These are phyloP conservation scores for Fistulinella cinereoalba DNA, from an alignment of 1,284 basidiomycete genomes.

Conservation along the genomic window DNA sequence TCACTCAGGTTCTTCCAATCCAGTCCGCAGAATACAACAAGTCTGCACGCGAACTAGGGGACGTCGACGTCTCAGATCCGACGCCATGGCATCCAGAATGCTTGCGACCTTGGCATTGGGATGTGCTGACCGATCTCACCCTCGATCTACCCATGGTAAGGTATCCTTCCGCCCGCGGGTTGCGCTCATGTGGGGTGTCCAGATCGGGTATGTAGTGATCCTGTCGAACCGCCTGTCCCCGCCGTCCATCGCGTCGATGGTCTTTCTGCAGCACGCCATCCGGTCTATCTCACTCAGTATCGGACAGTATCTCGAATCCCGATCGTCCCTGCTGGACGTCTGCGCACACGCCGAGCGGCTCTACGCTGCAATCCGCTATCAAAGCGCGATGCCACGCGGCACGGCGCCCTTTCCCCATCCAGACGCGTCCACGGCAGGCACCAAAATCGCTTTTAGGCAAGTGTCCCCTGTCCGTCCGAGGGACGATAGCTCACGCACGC, in stretches of 20 bases:
- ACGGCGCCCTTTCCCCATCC: slow-evolving; percentile 18
- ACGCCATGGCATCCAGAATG: slow-evolving; percentile 32
- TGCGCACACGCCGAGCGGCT: slow-evolving; percentile 21
- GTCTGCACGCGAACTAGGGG: slow-evolving; percentile 31
- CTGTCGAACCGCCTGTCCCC: slow-evolving; percentile 8
- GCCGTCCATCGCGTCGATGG: slow-evolving; percentile 23
- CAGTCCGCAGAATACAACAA: slow-evolving; percentile 36
- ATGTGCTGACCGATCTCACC: slow-evolving; percentile 23
- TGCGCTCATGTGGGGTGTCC: no score
- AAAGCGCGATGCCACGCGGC: slow-evolving; percentile 21
- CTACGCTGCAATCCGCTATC: slow-evolving; percentile 28
- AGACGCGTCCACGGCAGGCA: slow-evolving; percentile 26
- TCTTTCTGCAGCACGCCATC: slow-evolving; percentile 20
- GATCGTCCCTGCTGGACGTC: slow-evolving; percentile 10
- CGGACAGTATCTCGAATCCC: slow-evolving; percentile 1
- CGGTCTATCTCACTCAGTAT: slow-evolving; percentile 16
- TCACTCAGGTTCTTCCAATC: neutral
- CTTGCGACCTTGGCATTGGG: slow-evolving; percentile 36
- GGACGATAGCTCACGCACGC: neutral
- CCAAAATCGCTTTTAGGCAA: slow-evolving; percentile 39
- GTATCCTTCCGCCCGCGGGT: no score
- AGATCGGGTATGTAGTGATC: slow-evolving; percentile 21
- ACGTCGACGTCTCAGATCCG: slow-evolving; percentile 25
- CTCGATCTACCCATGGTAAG: slow-evolving; percentile 23
- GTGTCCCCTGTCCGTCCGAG: neutral